Conservation (phyloP, 495 filamentous ascomycete species). For the Astrothelium macrocarpum region DNA sequence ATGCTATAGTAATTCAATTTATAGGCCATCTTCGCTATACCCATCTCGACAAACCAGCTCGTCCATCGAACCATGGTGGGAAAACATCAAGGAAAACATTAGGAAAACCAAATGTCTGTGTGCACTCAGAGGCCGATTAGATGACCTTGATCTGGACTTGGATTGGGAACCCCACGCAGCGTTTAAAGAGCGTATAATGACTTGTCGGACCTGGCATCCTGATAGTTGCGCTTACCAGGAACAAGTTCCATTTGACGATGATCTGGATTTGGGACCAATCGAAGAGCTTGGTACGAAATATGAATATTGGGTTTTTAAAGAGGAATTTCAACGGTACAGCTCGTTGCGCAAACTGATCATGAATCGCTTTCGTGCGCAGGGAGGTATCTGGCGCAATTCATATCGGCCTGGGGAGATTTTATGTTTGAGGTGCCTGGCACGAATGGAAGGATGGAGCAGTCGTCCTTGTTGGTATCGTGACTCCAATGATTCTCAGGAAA, state of each 20-base stretch:
- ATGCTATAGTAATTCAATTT: not conserved
- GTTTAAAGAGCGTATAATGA: not conserved
- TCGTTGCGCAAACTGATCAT: not conserved
- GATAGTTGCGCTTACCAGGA: not conserved
- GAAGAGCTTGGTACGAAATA: not conserved
- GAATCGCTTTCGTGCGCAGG: not conserved
- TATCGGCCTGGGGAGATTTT: not conserved
- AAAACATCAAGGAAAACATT: not conserved
- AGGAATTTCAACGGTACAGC: not conserved
- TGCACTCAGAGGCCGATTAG: not conserved
- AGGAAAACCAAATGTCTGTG: not conserved
- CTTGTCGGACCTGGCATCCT: not conserved
- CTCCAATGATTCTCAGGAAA: not conserved
- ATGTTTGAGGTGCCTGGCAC: not conserved
- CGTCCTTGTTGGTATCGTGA: not conserved
- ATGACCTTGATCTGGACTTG: not conserved
- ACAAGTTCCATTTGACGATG: not conserved
- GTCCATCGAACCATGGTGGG: not conserved
- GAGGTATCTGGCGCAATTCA: not conserved
- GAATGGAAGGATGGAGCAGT: not conserved
- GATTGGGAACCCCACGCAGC: not conserved
- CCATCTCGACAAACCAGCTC: not conserved
- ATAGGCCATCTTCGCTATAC: not conserved
- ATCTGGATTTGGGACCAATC: not conserved
- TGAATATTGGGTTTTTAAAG: not conserved